Evolutionary conservation across 2,329 filamentous ascomycete species (phyloP).

Genomic region (Keithomyces neogunnii): DNA sequence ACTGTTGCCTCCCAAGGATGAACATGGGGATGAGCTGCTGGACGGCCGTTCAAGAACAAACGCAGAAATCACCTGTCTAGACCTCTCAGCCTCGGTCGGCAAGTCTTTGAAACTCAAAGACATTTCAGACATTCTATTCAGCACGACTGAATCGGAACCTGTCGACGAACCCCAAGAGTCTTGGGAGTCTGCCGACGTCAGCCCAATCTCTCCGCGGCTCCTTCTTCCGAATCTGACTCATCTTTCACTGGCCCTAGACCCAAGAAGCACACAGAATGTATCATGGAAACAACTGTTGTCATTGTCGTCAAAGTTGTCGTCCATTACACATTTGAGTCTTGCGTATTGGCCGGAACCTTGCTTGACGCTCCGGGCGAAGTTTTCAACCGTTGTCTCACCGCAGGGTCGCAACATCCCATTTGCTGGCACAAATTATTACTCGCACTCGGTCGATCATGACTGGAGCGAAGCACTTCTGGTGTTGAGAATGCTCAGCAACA

Average conservation of each 20-base stretch:
- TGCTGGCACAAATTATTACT: conserved; percentile 48
- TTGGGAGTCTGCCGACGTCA: conserved; percentile 38
- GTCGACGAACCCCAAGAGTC: conserved; percentile 36
- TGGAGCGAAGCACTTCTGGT: conserved; percentile 51
- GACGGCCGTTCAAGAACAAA: conserved; percentile 15
- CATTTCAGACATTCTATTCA: conserved; percentile 41
- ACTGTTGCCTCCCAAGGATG: conserved; percentile 25
- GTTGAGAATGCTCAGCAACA: conserved; percentile 43
- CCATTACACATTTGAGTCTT: conserved; percentile 52
- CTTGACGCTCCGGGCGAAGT: conserved; percentile 45
- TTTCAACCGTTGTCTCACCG: conserved; percentile 36
- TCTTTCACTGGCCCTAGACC: conserved; percentile 46
- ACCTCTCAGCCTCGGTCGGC: conserved; percentile 45
- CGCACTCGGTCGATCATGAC: conserved; percentile 48
- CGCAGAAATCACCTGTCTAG: conserved; percentile 39
- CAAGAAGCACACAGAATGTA: conserved; percentile 22
- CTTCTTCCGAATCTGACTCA: conserved; percentile 52
- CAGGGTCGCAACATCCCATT: conserved; percentile 39
- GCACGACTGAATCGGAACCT: conserved; percentile 14
- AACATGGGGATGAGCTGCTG: conserved; percentile 17
- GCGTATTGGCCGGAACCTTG: conserved; percentile 55
- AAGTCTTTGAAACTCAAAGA: conserved; percentile 43
- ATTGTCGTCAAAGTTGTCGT: conserved; percentile 42
- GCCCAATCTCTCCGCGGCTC: conserved; percentile 22
- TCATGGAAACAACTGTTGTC: conserved; percentile 53